These are phyloP conservation scores for Atkinsonella hypoxylon DNA, from an alignment of 2,329 filamentous ascomycete species.

Conservation along the genomic window DNA sequence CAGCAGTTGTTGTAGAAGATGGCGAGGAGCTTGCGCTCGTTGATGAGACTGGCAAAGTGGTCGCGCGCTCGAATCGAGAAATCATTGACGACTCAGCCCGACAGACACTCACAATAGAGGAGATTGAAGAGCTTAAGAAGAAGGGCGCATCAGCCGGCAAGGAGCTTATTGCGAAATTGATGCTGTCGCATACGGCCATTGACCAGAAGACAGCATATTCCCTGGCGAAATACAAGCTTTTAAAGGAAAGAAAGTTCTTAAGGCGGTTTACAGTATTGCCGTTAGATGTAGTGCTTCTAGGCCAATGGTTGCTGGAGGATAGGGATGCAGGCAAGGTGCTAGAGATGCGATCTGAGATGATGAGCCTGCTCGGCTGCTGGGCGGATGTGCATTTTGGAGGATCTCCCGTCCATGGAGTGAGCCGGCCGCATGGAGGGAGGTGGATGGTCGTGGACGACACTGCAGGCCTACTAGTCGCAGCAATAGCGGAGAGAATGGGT, in stretches of 20 bases:
- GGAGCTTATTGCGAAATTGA: constrained; percentile 84
- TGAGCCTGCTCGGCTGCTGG: constrained; percentile 77
- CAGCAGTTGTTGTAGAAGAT: constrained; percentile 24
- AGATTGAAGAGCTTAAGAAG: constrained; percentile 62
- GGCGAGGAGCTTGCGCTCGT: constrained; percentile 31
- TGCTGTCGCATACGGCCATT: constrained; percentile 77
- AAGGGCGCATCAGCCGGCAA: constrained; percentile 69
- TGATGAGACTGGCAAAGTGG: constrained; percentile 30
- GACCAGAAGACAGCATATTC: constrained; percentile 93
- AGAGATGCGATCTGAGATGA: constrained; percentile 74
- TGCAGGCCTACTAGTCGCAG: constrained; percentile 67
- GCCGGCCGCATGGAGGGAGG: constrained; percentile 29
- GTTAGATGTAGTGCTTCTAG: constrained; percentile 64
- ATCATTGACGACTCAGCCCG: constrained; percentile 50
- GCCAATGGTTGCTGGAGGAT: constrained; percentile 66
- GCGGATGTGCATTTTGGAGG: constrained; percentile 66
- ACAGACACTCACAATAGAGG: constrained; percentile 67
- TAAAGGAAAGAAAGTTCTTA: constrained; percentile 91
- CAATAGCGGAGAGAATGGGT: constrained; percentile 81
- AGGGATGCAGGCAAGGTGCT: constrained; percentile 71
- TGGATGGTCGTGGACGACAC: constrained; percentile 85
- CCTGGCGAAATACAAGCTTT: constrained; percentile 86
- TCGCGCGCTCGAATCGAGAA: constrained; percentile 45
- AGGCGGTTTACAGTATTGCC: constrained; percentile 77
- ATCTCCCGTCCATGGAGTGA: constrained; percentile 14